phyloP scores from a whole-genome alignment of 169 alveolate genomes.

The Miamiensis avidus region DNA sequence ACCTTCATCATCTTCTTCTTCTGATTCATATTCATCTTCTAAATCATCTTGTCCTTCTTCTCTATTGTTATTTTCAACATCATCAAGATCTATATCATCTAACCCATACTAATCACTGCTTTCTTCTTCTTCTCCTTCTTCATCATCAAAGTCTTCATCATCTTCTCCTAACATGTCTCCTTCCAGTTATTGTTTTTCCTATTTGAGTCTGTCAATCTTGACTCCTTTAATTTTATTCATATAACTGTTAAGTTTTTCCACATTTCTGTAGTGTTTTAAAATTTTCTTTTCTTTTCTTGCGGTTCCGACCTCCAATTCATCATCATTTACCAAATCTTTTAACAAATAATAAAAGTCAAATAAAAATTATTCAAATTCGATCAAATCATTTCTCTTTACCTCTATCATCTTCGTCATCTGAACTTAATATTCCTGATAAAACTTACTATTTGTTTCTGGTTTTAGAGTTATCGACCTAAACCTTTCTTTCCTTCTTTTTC shows the following conservation, averaged over 20 bases:
- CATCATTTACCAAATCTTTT: conserved; percentile 3
- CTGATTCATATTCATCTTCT: neutral
- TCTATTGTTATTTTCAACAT: neutral
- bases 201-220: neutral
- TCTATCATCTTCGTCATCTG: neutral
- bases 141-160: neutral
- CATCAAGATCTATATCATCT: neutral
- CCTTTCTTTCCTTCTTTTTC: neutral
- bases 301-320: conserved; percentile 1
- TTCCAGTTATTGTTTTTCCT: neutral
- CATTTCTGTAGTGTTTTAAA: conserved; percentile 11
- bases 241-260: conserved; percentile 4
- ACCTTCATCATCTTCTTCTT: neutral
- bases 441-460: neutral
- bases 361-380: conserved; percentile 5
- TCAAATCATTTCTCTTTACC: neutral
- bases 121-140: conserved; percentile 7
- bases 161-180: neutral
- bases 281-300: conserved; percentile 5
- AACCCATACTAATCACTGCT: neutral
- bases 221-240: conserved; percentile 13
- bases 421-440: neutral
- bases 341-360: neutral
- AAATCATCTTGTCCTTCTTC: conserved; percentile 2
- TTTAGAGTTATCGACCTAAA: neutral